These are phyloP conservation scores for Hyphodiscus hymeniophilus DNA, from an alignment of 495 filamentous ascomycete species.

Conservation along the genomic window DNA sequence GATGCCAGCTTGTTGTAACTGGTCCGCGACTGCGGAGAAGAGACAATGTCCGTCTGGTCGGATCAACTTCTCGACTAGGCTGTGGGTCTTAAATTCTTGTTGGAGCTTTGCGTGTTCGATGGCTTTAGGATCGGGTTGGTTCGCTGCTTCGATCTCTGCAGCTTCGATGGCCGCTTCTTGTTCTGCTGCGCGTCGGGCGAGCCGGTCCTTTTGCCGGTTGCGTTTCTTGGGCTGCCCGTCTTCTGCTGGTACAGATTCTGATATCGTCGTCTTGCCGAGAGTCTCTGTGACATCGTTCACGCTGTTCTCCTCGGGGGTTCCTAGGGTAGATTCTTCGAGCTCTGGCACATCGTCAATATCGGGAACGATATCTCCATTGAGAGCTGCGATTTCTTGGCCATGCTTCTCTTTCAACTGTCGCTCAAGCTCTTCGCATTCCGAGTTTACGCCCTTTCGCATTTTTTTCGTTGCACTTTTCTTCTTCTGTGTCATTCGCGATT, in stretches of 20 bases:
- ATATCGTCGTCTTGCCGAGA: constrained; percentile 10
- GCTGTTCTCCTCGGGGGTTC: constrained; percentile 6
- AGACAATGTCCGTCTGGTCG: constrained; percentile 90
- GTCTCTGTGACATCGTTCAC: constrained; percentile 9
- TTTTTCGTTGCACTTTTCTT: constrained; percentile 96
- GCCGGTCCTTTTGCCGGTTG: constrained; percentile 83
- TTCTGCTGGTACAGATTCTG: constrained; percentile 21
- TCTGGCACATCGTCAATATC: constrained; percentile 15
- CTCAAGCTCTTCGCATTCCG: constrained; percentile 73
- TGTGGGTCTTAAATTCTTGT: constrained; percentile 48
- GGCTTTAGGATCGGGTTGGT: constrained; percentile 64
- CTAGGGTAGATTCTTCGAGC: constrained; percentile 9
- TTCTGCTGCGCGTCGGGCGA: constrained; percentile 82
- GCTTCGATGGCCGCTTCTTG: constrained; percentile 55
- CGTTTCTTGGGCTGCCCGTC: constrained; percentile 53
- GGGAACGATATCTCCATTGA: constrained; percentile 34
- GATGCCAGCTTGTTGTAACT: constrained; percentile 46
- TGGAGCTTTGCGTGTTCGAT: constrained; percentile 65
- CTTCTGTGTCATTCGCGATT: constrained; percentile 78
- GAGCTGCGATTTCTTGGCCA: constrained; percentile 50
- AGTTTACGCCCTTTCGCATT: constrained; percentile 80
- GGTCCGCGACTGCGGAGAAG: constrained; percentile 88
- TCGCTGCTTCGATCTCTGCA: constrained; percentile 66
- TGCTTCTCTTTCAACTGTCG: constrained; percentile 59
- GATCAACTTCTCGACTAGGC: constrained; percentile 69